These are phyloP conservation scores for Pilobolus umbonatus DNA, from an alignment of 192 early-diverging fungal genomes.

Conservation along the genomic window DNA sequence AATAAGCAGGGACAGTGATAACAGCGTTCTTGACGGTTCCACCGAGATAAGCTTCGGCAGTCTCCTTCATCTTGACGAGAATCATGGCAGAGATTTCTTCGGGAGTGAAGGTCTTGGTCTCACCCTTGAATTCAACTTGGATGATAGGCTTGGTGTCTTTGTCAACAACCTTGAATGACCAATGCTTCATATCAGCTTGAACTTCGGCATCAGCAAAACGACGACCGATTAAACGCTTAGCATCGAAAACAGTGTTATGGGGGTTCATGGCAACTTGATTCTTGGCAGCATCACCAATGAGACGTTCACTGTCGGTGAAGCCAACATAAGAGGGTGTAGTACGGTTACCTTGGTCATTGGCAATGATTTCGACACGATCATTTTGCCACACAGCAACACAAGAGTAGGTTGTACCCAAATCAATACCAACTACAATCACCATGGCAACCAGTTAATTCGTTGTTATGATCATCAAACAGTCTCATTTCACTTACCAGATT, in stretches of 20 bases:
- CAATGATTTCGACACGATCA: conserved; percentile 87
- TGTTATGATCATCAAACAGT: too few species aligned
- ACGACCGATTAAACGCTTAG: conserved; percentile 96
- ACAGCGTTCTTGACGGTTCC: conserved; percentile 89
- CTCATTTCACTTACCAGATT: conserved; percentile 21
- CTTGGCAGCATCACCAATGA: conserved; percentile 99
- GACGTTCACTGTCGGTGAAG: conserved; percentile 96
- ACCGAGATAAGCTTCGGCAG: conserved; percentile 76
- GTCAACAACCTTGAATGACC: conserved; percentile 89
- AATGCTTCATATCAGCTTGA: conserved; percentile 99
- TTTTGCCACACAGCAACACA: conserved; percentile 75
- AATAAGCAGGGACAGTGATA: conserved; percentile 95
- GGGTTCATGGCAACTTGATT: conserved; percentile 92
- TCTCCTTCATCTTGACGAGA: conserved; percentile 67
- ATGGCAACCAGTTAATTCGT: too few species aligned
- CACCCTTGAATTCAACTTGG: conserved; percentile 94
- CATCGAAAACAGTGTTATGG: conserved; percentile 89
- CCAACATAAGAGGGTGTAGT: conserved; percentile 98
- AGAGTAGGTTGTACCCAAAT: conserved; percentile 67
- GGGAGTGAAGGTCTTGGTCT: conserved; percentile 93
- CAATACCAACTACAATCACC: conserved; percentile 36
- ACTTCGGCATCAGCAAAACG: conserved; percentile 88
- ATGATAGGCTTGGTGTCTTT: conserved; percentile 88
- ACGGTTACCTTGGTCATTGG: conserved; percentile 99
- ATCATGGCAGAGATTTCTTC: conserved; percentile 99